Percentiles rank a stretch among this genome's conserved stretches.
Conservation (phyloP, 371 early-diverging fungal species). For the Batkoa obscura region DNA sequence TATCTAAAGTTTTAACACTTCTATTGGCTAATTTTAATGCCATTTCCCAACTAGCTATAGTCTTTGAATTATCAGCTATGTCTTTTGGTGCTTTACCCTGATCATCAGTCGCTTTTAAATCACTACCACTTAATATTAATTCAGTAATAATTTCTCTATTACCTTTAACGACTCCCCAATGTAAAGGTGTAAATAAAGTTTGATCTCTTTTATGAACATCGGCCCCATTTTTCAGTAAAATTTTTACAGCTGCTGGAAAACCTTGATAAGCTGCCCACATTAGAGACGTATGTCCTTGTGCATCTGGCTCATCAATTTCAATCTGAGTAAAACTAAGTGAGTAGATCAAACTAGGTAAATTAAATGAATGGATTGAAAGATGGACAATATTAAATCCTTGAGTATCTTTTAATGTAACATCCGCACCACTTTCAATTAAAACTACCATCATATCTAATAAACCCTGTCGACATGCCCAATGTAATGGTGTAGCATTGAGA, state of each 20-base stretch:
- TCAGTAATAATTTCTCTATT: slow-evolving; percentile 31
- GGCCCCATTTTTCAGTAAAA: slow-evolving; percentile 50
- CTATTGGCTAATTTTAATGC: no score
- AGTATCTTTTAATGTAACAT: slow-evolving; percentile 46
- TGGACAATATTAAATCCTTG: slow-evolving; percentile 85
- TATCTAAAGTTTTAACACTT: no score
- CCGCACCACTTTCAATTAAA: slow-evolving; percentile 56
- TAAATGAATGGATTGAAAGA: slow-evolving; percentile 74
- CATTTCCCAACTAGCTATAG: no score
- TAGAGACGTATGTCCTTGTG: slow-evolving; percentile 62
- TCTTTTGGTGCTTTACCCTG: slow-evolving; percentile 57
- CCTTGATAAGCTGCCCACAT: slow-evolving; percentile 93
- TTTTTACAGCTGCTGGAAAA: slow-evolving; percentile 37
- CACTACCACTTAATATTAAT: slow-evolving; percentile 37
- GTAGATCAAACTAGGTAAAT: slow-evolving; percentile 51
- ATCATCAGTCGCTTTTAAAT: slow-evolving; percentile 38
- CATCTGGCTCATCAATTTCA: slow-evolving; percentile 52
- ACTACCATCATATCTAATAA: slow-evolving; percentile 49
- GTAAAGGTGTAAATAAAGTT: slow-evolving; percentile 46
- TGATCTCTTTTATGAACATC: slow-evolving; percentile 39
- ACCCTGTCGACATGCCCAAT: slow-evolving; percentile 67
- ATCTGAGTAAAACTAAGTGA: slow-evolving; percentile 40
- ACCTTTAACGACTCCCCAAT: slow-evolving; percentile 46
- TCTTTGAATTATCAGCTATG: slow-evolving; percentile 16
- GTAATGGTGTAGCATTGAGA: slow-evolving; percentile 63